Conservation (phyloP, 2,329 filamentous ascomycete species). For the Epichloe brachyelytri region DNA sequence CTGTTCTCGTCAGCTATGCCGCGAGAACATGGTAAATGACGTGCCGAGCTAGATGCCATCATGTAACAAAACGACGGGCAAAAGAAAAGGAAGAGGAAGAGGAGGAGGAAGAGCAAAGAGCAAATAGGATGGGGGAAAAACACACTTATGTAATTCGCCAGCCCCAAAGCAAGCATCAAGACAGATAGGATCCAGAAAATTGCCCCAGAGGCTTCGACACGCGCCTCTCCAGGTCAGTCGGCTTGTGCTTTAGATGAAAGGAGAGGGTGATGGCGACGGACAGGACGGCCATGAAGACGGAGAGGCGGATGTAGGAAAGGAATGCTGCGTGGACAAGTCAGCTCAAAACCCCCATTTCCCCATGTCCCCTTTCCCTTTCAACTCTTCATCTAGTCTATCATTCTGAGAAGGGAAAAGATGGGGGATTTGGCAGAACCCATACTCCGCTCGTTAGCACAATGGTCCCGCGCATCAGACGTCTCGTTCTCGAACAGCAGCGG, state of each 20-base stretch:
- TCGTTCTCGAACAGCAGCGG: conserved; percentile 63
- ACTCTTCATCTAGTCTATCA: no score
- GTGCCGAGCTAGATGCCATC: not conserved
- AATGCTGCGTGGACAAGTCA: conserved; percentile 38
- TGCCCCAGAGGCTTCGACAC: conserved; percentile 70
- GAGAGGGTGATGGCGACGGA: conserved; percentile 82
- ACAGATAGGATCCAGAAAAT: conserved; percentile 79
- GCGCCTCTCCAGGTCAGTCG: conserved; percentile 55
- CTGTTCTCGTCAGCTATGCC: conserved; percentile 18
- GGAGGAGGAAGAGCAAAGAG: no score
- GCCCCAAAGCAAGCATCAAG: conserved; percentile 61
- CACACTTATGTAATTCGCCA: conserved; percentile 71
- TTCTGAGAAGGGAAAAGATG: no score
- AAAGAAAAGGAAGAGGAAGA: not conserved
- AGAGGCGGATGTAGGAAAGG: conserved; percentile 79
- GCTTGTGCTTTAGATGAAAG: conserved; percentile 73
- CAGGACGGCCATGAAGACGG: conserved; percentile 83
- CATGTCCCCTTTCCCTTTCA: no score
- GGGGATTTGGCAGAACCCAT: conserved; percentile 7
- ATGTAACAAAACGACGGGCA: not conserved
- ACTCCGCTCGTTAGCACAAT: conserved; percentile 70
- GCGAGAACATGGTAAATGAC: not conserved
- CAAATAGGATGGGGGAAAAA: not conserved
- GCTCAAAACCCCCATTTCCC: no score
- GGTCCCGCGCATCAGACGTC: conserved; percentile 61